phyloP scores from a whole-genome alignment of 1,284 basidiomycete species.

The Sporisorium sorghi region DNA sequence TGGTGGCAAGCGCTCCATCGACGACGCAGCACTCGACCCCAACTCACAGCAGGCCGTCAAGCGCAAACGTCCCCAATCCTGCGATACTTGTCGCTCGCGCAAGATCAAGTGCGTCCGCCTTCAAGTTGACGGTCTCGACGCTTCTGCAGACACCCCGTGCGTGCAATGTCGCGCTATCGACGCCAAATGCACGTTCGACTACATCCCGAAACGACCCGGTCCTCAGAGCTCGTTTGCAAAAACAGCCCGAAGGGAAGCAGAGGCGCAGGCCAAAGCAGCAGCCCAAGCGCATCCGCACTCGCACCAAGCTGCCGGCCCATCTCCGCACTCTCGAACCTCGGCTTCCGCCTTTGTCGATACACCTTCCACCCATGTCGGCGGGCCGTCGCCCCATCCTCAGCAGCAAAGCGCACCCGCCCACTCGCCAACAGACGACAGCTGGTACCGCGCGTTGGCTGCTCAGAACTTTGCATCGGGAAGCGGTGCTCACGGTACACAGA shows the following conservation, averaged over 20 bases:
- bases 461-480: conserved; percentile 21
- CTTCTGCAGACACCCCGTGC: conserved; percentile 40
- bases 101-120: conserved; percentile 57
- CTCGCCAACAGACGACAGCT: conserved; percentile 30
- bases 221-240: conserved; percentile 53
- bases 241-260: conserved; percentile 35
- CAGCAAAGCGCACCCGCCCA: conserved; percentile 7
- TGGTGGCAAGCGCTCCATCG: conserved; percentile 17
- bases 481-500: conserved; percentile 19
- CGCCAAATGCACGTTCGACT: conserved; percentile 54
- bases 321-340: conserved; percentile 22
- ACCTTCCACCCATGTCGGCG: conserved; percentile 5
- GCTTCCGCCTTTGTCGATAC: conserved; percentile 18
- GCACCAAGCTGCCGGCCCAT: not conserved
- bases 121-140: conserved; percentile 42
- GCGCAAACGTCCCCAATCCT: conserved; percentile 54
- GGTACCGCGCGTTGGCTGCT: conserved; percentile 35
- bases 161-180: conserved; percentile 54
- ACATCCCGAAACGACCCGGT: conserved; percentile 52
- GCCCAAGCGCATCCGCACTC: not conserved
- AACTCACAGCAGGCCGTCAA: conserved; percentile 25
- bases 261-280: conserved; percentile 19
- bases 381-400: conserved; percentile 12
- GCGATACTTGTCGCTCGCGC: conserved; percentile 53
- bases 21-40: conserved; percentile 23